Evolutionary conservation across 805 yeast species (phyloP).

Genomic region (Lachancea dasiensis): DNA sequence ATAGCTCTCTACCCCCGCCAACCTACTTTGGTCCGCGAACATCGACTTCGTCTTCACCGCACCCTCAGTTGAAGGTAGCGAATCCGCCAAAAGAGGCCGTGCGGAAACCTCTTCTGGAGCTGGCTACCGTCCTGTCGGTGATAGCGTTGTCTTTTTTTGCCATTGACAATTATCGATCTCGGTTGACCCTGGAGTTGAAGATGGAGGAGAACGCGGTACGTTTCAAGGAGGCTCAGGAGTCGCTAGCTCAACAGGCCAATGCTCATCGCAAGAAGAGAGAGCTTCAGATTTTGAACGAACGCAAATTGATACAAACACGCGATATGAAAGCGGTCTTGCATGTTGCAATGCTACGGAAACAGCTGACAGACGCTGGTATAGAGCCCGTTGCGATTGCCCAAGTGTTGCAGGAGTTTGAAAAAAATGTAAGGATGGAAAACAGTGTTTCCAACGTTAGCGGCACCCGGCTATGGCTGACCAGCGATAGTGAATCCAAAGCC

Average conservation of each 20-base stretch:
- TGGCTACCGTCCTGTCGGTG: constrained; percentile 39
- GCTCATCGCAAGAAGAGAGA: constrained; percentile 48
- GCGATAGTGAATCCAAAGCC: constrained; percentile 41
- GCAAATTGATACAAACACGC: constrained; percentile 41
- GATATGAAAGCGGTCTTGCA: constrained; percentile 61
- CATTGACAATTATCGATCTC: constrained; percentile 42
- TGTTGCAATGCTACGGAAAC: constrained; percentile 58
- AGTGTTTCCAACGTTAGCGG: constrained; percentile 52
- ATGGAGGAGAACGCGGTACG: constrained; percentile 30
- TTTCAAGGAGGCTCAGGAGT: constrained; percentile 31
- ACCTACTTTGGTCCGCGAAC: constrained; percentile 11
- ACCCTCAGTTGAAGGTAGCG: background rate
- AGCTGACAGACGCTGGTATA: constrained; percentile 48
- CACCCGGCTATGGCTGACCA: constrained; percentile 54
- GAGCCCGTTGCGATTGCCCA: constrained; percentile 53
- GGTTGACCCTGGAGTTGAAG: constrained; percentile 34
- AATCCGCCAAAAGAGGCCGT: background rate
- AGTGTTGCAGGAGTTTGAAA: constrained; percentile 51
- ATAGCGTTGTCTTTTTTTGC: constrained; percentile 43
- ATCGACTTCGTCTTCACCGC: constrained; percentile 3
- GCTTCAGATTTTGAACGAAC: constrained; percentile 45
- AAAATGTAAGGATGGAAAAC: constrained; percentile 50
- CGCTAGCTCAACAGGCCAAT: constrained; percentile 43
- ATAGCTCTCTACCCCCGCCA: constrained; percentile 14
- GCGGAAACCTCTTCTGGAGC: constrained; percentile 31